Evolutionary conservation across 805 yeast species (phyloP).

Genomic region (Metschnikowia gruessii): DNA sequence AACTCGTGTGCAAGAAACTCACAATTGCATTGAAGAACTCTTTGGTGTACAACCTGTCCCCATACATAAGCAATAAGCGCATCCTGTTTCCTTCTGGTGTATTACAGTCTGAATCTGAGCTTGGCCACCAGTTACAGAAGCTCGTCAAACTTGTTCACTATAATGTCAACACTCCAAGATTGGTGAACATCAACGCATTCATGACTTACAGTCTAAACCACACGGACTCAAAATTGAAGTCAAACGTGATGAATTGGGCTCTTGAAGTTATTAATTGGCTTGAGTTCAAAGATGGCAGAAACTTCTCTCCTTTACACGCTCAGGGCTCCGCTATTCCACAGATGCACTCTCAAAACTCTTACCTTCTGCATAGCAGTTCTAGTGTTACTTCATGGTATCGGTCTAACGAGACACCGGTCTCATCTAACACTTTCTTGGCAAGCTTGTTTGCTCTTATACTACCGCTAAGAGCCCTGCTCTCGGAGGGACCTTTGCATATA

Average conservation of each 20-base stretch:
- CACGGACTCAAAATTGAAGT: constrained; percentile 26
- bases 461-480: constrained; percentile 38
- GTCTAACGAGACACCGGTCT: constrained; percentile 4
- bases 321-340: constrained; percentile 10
- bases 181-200: constrained; percentile 41
- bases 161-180: constrained; percentile 45
- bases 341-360: constrained; percentile 8
- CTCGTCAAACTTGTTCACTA: constrained; percentile 39
- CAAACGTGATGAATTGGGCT: constrained; percentile 49
- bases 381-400: constrained; percentile 9
- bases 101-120: constrained; percentile 45
- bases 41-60: constrained; percentile 16
- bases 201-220: constrained; percentile 23
- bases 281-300: constrained; percentile 49
- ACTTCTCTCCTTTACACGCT: constrained; percentile 8
- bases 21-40: constrained; percentile 24
- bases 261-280: constrained; percentile 52
- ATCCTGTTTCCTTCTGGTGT: constrained; percentile 37
- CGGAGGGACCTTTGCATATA: constrained; percentile 32
- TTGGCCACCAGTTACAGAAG: constrained; percentile 34
- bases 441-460: constrained; percentile 45
- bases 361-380: constrained; percentile 9
- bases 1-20: constrained; percentile 37
- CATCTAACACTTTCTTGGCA: constrained; percentile 41
- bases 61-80: constrained; percentile 32